Evolutionary conservation across 2,329 filamentous ascomycete genomes (phyloP).

Genomic region (Rugonectria rugulosa): DNA sequence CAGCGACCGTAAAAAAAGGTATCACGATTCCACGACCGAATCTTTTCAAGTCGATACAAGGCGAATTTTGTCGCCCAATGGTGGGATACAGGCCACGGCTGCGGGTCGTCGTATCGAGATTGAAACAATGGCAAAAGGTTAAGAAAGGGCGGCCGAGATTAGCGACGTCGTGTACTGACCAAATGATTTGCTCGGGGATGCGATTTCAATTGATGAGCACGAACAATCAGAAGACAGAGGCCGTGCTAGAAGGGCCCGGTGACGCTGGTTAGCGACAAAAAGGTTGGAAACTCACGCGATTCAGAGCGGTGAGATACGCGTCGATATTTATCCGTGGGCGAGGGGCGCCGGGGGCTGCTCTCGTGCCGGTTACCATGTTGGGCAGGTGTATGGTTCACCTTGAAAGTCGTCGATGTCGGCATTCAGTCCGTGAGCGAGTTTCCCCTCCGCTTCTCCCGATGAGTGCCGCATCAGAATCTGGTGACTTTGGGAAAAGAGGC

Average conservation of each 20-base stretch:
- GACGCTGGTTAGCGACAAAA: no score
- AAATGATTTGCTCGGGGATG: neutral
- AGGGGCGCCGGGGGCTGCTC: neutral
- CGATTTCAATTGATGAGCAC: neutral
- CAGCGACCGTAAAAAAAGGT: neutral
- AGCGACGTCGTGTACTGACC: slow-evolving; percentile 10
- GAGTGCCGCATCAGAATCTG: neutral
- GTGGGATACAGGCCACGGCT: slow-evolving; percentile 1
- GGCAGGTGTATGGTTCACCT: slow-evolving; percentile 9
- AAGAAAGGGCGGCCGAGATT: slow-evolving; percentile 17
- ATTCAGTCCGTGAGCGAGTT: neutral
- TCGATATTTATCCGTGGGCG: neutral
- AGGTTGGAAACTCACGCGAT: slow-evolving; percentile 3
- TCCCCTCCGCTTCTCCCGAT: neutral
- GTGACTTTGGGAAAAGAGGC: neutral
- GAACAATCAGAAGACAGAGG: neutral
- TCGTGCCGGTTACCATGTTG: slow-evolving; percentile 12
- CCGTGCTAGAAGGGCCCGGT: neutral
- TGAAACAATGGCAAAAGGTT: slow-evolving; percentile 1
- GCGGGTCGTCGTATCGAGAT: slow-evolving; percentile 12
- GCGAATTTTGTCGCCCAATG: neutral
- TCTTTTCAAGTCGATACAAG: slow-evolving; percentile 1
- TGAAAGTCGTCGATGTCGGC: neutral
- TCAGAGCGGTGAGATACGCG: slow-evolving; percentile 15
- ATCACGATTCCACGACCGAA: neutral